These are phyloP conservation scores for Eucalyptus cloeziana DNA, from an alignment of 345 rosid species.

Conservation along the genomic window DNA sequence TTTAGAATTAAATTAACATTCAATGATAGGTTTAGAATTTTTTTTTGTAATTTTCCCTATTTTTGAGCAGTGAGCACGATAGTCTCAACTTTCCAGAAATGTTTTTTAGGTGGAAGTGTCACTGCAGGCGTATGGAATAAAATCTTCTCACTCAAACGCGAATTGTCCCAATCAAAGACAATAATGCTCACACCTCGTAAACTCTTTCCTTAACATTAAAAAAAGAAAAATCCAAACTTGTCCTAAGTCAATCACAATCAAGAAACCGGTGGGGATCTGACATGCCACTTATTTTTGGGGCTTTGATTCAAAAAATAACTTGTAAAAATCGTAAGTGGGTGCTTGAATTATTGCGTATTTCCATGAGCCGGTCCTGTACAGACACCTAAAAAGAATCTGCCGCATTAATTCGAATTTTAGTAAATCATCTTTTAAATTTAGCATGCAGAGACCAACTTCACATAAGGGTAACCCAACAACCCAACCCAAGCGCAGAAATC, in stretches of 20 bases:
- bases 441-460: not conserved
- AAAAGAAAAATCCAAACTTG: not conserved
- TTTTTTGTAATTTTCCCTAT: not conserved
- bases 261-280: not conserved
- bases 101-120: not conserved
- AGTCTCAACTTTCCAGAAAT: not conserved
- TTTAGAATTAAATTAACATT: not conserved
- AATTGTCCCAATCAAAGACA: not conserved
- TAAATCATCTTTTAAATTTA: not conserved
- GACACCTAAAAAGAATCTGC: not conserved
- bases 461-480: not conserved
- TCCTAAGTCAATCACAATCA: not conserved
- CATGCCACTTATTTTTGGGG: rapidly evolving
- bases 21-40: not conserved
- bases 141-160: not conserved
- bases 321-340: not conserved
- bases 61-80: not conserved
- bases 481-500: not conserved
- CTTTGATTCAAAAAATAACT: not conserved
- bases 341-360: not conserved
- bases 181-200: not conserved
- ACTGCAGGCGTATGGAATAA: not conserved
- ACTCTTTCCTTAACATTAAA: not conserved
- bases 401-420: not conserved
- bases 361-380: not conserved